Evolutionary conservation across 2,329 filamentous ascomycete genomes (phyloP), one percentile per base, ranked within the genome.

Genomic region (Arthroderma sp.): DNA sequence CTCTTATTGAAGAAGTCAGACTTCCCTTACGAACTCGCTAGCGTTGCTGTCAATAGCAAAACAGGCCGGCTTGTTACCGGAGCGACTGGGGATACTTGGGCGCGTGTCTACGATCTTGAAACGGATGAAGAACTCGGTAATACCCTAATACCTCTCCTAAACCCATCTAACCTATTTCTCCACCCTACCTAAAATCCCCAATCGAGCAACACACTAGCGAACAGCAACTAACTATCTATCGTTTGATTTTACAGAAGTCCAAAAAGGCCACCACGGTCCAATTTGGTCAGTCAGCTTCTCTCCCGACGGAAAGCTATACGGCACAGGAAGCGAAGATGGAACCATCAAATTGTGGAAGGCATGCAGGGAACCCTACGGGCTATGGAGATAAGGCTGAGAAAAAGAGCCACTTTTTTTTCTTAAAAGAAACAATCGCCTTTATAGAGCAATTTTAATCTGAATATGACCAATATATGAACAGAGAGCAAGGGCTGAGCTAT

Each of bases 241-340:
- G 15, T 22, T 22, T 3, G 15, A 32, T 30, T 15, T 40, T 22
- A 5, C 49, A 82, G 91, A 96, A 61, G 82, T 89, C 8, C 85
- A 94, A 68, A 95, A 95, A 66, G 91, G 91, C 27, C 91, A 98
- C 55, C 91, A 98, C 58, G 91, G 91, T 1, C 89, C 89, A 1
- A 91, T 98, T 50, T 98, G 91, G 91, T 94, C 87, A 4, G 80
- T 93, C 48, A 82, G 83, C 46, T 98, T 94, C 64, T 91, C 88
- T 0, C 91, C 91, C 0, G 91, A 98, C 58, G 88, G 88, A 39
- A 95, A 94, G 61, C 70, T 98, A 5, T 98, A 96, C 60, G 91
- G 88, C 1, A 98, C 91, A 1, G 91, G 85, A 29, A 95, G 88
- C 40, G 91, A 98, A 61, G 91, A 98, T 57, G 91, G 91, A 36